phyloP scores from a whole-genome alignment of 495 filamentous ascomycete genomes.

The Lindgomyces ingoldianus region DNA sequence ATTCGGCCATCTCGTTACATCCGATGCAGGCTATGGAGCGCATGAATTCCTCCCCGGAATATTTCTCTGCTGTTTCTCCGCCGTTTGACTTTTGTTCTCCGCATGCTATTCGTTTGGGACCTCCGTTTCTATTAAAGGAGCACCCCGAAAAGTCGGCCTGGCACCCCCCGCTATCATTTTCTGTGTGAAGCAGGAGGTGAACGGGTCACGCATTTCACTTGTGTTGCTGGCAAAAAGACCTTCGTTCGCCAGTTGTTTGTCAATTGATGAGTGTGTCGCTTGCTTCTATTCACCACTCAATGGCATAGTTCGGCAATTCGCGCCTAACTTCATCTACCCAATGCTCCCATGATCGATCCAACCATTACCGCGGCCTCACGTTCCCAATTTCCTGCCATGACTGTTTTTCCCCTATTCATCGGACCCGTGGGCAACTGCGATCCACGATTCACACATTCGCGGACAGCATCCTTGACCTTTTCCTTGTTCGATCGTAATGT shows the following conservation, averaged over 20 bases:
- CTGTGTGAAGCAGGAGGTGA: too few species aligned
- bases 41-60: slow-evolving; percentile 14
- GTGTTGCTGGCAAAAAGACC: not conserved
- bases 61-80: slow-evolving; percentile 17
- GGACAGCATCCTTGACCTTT: slow-evolving; percentile 71
- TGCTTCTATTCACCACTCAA: not conserved
- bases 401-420: slow-evolving; percentile 44
- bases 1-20: not conserved
- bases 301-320: not conserved
- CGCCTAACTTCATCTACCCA: slow-evolving; percentile 43
- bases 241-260: not conserved
- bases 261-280: not conserved
- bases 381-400: slow-evolving; percentile 68
- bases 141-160: slow-evolving; percentile 2
- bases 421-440: slow-evolving; percentile 59
- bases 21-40: not conserved
- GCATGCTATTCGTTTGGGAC: slow-evolving; percentile 20
- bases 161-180: not conserved
- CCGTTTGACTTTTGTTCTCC: slow-evolving; percentile 28
- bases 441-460: slow-evolving; percentile 79
- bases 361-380: slow-evolving; percentile 96
- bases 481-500: slow-evolving; percentile 76
- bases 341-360: slow-evolving; percentile 62
- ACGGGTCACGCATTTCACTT: too few species aligned
- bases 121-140: slow-evolving; percentile 38